Conservation (phyloP, 495 filamentous ascomycete genomes). For the Penicillium longicatenatum region DNA sequence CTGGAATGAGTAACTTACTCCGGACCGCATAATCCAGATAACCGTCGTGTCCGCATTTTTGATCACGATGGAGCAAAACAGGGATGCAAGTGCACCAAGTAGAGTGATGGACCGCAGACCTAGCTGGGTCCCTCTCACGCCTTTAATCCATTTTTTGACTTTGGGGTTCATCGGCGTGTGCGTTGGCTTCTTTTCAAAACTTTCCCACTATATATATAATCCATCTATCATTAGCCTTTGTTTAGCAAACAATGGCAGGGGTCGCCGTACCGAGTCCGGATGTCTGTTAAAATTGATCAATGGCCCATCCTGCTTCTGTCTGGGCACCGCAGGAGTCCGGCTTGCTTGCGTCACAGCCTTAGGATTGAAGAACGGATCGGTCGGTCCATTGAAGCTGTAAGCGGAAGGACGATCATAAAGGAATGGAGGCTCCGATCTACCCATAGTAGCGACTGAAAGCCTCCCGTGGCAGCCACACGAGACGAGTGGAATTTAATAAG, state of each 20-base stretch:
- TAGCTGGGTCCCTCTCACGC: conserved; percentile 65
- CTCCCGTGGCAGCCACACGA: conserved; percentile 40
- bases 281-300: conserved; percentile 77
- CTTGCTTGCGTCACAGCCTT: conserved; percentile 78
- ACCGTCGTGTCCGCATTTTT: conserved; percentile 59
- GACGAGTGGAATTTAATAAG: conserved; percentile 34
- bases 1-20: conserved; percentile 54
- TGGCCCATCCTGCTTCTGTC: conserved; percentile 68
- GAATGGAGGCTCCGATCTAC: conserved; percentile 67
- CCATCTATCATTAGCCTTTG: conserved; percentile 14
- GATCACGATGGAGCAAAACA: conserved; percentile 74
- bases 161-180: conserved; percentile 67
- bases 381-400: conserved; percentile 51
- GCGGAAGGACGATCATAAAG: conserved; percentile 65
- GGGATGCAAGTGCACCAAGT: conserved; percentile 66
- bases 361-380: conserved; percentile 71
- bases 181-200: conserved; percentile 51
- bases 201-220: conserved; percentile 33
- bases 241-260: neutral
- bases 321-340: conserved; percentile 56
- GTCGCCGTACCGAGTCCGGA: conserved; percentile 68
- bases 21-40: conserved; percentile 76
- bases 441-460: conserved; percentile 51
- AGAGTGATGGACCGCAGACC: conserved; percentile 62
- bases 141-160: conserved; percentile 69